These are phyloP conservation scores for Talaromyces rugulosus DNA, from an alignment of 2,329 filamentous ascomycete species.

Conservation along the genomic window DNA sequence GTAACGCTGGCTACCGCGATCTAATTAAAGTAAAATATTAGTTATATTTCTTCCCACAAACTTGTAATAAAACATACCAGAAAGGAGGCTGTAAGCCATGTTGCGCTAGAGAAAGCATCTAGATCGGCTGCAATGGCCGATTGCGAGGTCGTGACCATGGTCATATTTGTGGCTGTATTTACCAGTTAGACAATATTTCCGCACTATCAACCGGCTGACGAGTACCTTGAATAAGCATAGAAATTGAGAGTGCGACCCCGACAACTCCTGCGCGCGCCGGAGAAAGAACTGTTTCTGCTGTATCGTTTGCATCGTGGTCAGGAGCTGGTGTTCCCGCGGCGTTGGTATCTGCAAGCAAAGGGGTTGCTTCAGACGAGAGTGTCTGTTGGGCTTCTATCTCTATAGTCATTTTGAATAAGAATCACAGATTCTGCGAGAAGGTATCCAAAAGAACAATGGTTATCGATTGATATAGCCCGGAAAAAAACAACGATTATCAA, in stretches of 20 bases:
- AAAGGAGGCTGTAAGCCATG: constrained; percentile 79
- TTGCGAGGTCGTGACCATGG: constrained; percentile 76
- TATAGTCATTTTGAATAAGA: background rate
- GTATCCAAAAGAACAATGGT: background rate
- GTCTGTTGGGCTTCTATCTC: constrained; percentile 1
- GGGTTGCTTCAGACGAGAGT: constrained; percentile 3
- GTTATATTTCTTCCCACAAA: constrained; percentile 15
- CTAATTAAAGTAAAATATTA: constrained; percentile 34
- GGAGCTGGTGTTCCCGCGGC: background rate
- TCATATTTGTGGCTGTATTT: constrained; percentile 62
- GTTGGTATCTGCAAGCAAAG: background rate
- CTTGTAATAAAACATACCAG: constrained; percentile 42
- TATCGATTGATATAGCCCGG: background rate
- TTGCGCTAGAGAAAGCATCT: constrained; percentile 66
- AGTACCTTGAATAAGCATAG: constrained; percentile 24
- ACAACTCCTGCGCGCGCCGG: constrained; percentile 15
- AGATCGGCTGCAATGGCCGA: constrained; percentile 71
- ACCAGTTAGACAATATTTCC: background rate
- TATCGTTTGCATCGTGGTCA: background rate
- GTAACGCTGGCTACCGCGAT: constrained; percentile 57
- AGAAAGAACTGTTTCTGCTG: background rate
- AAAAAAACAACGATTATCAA: background rate
- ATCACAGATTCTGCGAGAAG: background rate
- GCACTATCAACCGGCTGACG: background rate
- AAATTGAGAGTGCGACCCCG: constrained; percentile 20